Base-by-base conservation (phyloP, 2,329 filamentous ascomycete genomes). In the Elsinoe australis region DNA sequence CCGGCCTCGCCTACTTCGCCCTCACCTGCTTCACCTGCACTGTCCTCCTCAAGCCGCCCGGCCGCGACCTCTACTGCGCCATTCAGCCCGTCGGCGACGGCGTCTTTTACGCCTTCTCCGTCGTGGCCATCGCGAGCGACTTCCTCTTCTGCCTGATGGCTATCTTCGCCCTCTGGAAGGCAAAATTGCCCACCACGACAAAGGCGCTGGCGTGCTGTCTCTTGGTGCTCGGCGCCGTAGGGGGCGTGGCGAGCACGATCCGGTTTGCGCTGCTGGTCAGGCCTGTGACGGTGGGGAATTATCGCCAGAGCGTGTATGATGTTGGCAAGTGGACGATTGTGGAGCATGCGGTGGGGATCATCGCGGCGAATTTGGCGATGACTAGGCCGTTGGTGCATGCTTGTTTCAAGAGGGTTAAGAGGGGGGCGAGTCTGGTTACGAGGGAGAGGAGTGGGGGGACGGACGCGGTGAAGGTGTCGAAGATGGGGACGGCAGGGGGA, bases 21-120 rank as follows among this genome's bases (percentile, higher is more conserved):
- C 55, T 75, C 42, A 61, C 71, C 26, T 61, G 69, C 8, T 65
- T 75, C 33, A 71, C 76, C 56, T 76, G 73, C 53, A 58, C 2
- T 66, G 65, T 38, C 75, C 74, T 54, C 76, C 73, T 73, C 38
- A 64, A 21, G 54, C 61, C 8, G 54, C 59, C 41, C 61, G 55
- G 0, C 58, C 58, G 17, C 31, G 38, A 24, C 57, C 67, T 8
- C 44, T 45, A 14, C 19, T 53, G 51, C 49, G 29, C 50, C 28
- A 51, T 47, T 15, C 51, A 50, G 7, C 42, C 28, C 24, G 28
- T 33, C 14, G 32, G 46, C 29, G 39, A 49, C 7, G 34, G 48
- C 19, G 47, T 51, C 12, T 52, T 52, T 3, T 53, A 52, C 39
- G 17, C 47, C 15, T 47, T 49, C n/a, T 49, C 49, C 53, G 58